These are phyloP conservation scores for Tolypocladium ophioglossoides DNA, from an alignment of 2,329 filamentous ascomycete genomes.

Conservation along the genomic window DNA sequence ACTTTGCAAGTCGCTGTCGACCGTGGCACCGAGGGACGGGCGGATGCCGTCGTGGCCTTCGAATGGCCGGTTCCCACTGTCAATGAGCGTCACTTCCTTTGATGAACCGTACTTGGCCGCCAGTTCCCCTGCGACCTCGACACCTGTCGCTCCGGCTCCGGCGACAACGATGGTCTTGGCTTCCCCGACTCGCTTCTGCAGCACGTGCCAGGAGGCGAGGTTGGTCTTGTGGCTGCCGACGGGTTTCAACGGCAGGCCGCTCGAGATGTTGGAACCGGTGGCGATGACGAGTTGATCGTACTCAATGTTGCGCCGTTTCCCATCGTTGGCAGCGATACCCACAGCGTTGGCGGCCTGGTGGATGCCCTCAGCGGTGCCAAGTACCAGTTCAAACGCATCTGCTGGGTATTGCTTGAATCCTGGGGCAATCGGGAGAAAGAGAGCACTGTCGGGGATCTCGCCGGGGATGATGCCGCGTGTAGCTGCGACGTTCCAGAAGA, in stretches of 20 bases:
- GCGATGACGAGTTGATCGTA: slow-evolving; percentile 45
- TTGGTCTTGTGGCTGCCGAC: slow-evolving; percentile 33
- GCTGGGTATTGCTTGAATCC: slow-evolving; percentile 34
- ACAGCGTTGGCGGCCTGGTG: slow-evolving; percentile 23
- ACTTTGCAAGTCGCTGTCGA: slow-evolving; percentile 12
- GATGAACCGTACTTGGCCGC: slow-evolving; percentile 14
- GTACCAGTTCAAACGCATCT: slow-evolving; percentile 35
- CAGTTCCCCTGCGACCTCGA: slow-evolving; percentile 26
- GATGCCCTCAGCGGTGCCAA: slow-evolving; percentile 32
- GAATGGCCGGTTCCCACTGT: slow-evolving; percentile 1
- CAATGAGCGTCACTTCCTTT: slow-evolving; percentile 12
- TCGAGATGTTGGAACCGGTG: slow-evolving; percentile 37
- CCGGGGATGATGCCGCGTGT: slow-evolving; percentile 43
- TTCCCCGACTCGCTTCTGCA: slow-evolving; percentile 12
- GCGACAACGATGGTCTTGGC: slow-evolving; percentile 24
- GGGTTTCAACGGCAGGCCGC: slow-evolving; percentile 35
- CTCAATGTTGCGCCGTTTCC: slow-evolving; percentile 18
- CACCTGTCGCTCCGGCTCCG: slow-evolving; percentile 26
- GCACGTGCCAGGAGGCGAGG: slow-evolving; percentile 20
- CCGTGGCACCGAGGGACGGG: slow-evolving; percentile 19
- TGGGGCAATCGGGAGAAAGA: slow-evolving; percentile 33
- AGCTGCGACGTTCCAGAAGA: slow-evolving; percentile 46
- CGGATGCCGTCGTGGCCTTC: neutral
- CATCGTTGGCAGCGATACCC: slow-evolving; percentile 20
- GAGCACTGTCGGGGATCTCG: slow-evolving; percentile 32